These are phyloP conservation scores for Tricholoma saponaceum DNA, from an alignment of 768 basidiomycete species.

Conservation along the genomic window DNA sequence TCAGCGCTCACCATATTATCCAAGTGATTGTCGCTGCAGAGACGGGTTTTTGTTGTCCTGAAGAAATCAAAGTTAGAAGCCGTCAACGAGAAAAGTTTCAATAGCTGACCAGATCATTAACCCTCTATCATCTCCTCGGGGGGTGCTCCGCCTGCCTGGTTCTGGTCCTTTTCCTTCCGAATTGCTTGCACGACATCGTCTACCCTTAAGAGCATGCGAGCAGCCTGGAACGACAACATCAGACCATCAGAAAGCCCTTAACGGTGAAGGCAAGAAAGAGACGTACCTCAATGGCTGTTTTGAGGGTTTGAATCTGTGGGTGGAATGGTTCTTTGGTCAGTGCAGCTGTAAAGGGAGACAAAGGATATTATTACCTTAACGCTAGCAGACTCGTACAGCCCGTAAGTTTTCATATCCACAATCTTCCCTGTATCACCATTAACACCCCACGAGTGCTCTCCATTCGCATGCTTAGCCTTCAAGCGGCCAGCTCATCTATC, in stretches of 20 bases:
- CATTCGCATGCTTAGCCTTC: conserved; percentile 92
- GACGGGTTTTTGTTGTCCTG: neutral
- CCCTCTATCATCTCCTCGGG: conserved; percentile 51
- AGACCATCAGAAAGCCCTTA: conserved; percentile 1
- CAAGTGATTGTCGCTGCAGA: neutral
- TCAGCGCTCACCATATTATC: neutral
- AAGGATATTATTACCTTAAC: conserved; percentile 74
- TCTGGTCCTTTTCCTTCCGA: conserved; percentile 65
- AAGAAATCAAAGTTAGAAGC: neutral
- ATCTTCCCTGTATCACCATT: conserved; percentile 96
- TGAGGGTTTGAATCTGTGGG: conserved; percentile 82
- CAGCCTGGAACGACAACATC: conserved; percentile 45
- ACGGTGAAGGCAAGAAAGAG: conserved; percentile 2
- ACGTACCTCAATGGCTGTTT: conserved; percentile 90
- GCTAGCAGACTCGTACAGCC: conserved; percentile 91
- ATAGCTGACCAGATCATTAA: conserved; percentile 1
- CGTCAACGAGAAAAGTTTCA: neutral
- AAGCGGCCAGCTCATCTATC: conserved; percentile 4
- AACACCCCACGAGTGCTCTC: conserved; percentile 89
- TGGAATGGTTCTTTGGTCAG: neutral
- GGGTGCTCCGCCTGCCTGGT: conserved; percentile 33
- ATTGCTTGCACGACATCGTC: conserved; percentile 94
- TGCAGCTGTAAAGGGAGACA: neutral
- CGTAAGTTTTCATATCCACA: conserved; percentile 93
- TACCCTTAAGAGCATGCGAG: conserved; percentile 86